These are phyloP conservation scores for Tylopilus orsonianus DNA, from an alignment of 1,284 basidiomycete species.

Conservation along the genomic window DNA sequence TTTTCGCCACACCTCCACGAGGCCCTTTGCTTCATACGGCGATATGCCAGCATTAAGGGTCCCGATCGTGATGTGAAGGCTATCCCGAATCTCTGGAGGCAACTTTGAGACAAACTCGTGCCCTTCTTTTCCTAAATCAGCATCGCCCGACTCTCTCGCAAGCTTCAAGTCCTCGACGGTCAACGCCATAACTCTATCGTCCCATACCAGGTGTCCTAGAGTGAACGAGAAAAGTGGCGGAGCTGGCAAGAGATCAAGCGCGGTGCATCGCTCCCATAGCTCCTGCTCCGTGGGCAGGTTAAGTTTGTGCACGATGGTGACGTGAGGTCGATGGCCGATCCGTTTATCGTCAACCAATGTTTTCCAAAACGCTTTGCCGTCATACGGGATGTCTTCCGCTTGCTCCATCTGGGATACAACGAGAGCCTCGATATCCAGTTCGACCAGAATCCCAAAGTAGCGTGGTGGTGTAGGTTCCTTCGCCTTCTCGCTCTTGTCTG, in stretches of 20 bases:
- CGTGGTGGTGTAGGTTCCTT: constrained; percentile 37
- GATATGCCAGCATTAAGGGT: constrained; percentile 55
- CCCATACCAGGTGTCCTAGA: constrained; percentile 72
- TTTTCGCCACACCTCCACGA: constrained; percentile 62
- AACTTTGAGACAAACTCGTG: constrained; percentile 51
- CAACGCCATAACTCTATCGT: constrained; percentile 79
- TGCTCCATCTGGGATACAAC: constrained; percentile 41
- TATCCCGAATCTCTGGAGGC: constrained; percentile 44
- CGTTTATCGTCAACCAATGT: constrained; percentile 48
- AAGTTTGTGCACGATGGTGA: constrained; percentile 83
- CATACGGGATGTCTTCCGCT: constrained; percentile 27
- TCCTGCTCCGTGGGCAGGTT: constrained; percentile 44
- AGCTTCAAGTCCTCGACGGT: constrained; percentile 59
- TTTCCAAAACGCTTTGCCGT: constrained; percentile 49
- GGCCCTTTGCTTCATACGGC: constrained; percentile 69
- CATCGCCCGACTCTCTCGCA: constrained; percentile 11
- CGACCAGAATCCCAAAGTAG: constrained; percentile 79
- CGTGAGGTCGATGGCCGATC: constrained; percentile 69
- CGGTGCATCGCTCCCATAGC: constrained; percentile 69
- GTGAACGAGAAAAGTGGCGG: constrained; percentile 62
- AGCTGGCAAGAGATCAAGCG: constrained; percentile 41
- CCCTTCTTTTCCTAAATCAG: constrained; percentile 38
- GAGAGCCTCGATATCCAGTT: constrained; percentile 58
- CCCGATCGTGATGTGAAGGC: constrained; percentile 89
- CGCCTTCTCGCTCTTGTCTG: constrained; percentile 34